phyloP scores from a whole-genome alignment of 2,329 filamentous ascomycete species.

The Cercospora sp. region DNA sequence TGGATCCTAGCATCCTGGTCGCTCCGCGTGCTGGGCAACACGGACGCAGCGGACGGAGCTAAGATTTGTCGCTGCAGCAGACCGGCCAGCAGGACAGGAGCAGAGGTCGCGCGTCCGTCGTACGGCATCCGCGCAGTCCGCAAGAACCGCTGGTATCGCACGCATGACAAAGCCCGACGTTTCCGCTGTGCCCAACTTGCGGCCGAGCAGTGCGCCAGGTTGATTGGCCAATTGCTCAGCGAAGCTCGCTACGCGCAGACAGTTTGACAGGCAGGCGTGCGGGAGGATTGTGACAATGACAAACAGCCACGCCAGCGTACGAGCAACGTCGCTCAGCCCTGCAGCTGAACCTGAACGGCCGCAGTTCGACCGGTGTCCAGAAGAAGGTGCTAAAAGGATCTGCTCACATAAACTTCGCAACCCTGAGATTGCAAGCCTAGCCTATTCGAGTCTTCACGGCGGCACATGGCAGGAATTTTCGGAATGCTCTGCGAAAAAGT shows the following conservation, averaged over 20 bases:
- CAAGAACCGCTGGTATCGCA: neutral
- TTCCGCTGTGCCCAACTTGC: neutral
- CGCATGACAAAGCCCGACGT: neutral
- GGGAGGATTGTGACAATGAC: neutral
- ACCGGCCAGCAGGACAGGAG: neutral
- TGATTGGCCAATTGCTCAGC: neutral
- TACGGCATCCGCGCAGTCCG: neutral
- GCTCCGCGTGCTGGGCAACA: neutral
- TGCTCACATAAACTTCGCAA: neutral
- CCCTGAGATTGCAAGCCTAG: neutral
- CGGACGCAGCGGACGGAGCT: slow-evolving; percentile 1
- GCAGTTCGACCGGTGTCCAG: neutral
- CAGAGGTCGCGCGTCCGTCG: neutral
- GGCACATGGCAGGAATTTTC: neutral
- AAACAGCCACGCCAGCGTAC: neutral
- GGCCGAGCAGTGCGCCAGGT: neutral
- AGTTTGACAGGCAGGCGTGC: neutral
- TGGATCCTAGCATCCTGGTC: neutral
- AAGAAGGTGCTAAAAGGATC: neutral
- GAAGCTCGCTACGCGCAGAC: neutral
- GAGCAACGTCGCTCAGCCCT: neutral
- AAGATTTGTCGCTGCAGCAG: neutral
- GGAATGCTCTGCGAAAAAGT: neutral
- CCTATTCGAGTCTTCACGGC: neutral
- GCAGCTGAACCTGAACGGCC: neutral